Conservation (phyloP, 169 alveolate genomes). For the Eimeria sp. region DNA sequence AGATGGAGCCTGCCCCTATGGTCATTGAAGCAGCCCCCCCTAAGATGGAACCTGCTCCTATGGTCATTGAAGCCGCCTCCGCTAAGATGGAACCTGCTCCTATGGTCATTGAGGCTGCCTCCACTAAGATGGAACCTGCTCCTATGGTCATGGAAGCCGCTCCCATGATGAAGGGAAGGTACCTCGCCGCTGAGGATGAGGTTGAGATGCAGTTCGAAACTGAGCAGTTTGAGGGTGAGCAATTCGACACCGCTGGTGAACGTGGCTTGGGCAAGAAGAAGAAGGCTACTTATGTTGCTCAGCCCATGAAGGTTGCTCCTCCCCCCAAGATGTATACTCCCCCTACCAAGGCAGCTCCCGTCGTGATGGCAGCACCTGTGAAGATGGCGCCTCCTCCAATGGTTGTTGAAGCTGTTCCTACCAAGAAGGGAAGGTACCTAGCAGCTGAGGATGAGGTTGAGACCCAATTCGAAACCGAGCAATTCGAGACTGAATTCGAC, state of each 20-base stretch:
- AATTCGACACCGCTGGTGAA: neutral
- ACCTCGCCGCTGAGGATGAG: slow-evolving; percentile 12
- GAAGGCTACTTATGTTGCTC: neutral
- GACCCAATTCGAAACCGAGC: neutral
- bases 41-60: slow-evolving; percentile 26
- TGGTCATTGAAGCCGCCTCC: slow-evolving; percentile 2
- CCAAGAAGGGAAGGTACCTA: slow-evolving; percentile 38
- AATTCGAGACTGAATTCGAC: neutral
- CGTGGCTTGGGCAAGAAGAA: slow-evolving; percentile 54
- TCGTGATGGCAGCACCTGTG: neutral
- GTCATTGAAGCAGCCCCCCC: slow-evolving; percentile 18
- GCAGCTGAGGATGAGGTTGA: slow-evolving; percentile 30
- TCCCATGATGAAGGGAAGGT: neutral
- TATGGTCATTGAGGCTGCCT: neutral
- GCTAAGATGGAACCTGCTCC: neutral
- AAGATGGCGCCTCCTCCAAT: slow-evolving; percentile 14
- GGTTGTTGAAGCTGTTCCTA: slow-evolving; percentile 13
- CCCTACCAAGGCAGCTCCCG: neutral
- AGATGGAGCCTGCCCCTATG: slow-evolving; percentile 51
- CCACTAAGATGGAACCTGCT: slow-evolving; percentile 12
- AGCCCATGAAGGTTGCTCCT: slow-evolving; percentile 14
- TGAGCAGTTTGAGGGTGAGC: neutral
- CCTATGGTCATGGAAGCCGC: slow-evolving; percentile 16
- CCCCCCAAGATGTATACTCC: neutral
- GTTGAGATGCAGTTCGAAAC: neutral